Conservation (phyloP, 2,329 filamentous ascomycete genomes). For the Laburnicola sp. region DNA sequence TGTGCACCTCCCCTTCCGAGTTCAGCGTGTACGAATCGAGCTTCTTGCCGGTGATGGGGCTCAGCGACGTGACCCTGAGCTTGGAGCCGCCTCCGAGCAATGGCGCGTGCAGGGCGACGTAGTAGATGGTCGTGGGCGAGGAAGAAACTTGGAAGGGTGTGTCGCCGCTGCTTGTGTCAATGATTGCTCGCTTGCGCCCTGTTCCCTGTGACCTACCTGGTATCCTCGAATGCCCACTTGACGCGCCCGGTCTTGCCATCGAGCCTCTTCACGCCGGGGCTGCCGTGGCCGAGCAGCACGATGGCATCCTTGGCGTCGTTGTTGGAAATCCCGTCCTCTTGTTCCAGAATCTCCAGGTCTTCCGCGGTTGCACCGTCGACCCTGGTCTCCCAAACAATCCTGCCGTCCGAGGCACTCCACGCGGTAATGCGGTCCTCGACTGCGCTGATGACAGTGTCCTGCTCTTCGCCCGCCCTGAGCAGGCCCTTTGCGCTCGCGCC, state of each 20-base stretch:
- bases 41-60: slow-evolving; percentile 72
- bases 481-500: slow-evolving; percentile 43
- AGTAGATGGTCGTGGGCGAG: slow-evolving; percentile 70
- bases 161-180: slow-evolving; percentile 58
- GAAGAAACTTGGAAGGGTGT: slow-evolving; percentile 74
- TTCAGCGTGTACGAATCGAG: slow-evolving; percentile 71
- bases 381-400: slow-evolving; percentile 71
- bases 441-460: slow-evolving; percentile 76
- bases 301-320: slow-evolving; percentile 67
- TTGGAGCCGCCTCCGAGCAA: slow-evolving; percentile 67
- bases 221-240: slow-evolving; percentile 77
- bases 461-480: slow-evolving; percentile 74
- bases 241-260: slow-evolving; percentile 71
- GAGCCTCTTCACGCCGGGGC: slow-evolving; percentile 68
- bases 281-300: slow-evolving; percentile 63
- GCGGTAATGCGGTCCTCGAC: slow-evolving; percentile 70
- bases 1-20: slow-evolving; percentile 72
- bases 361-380: slow-evolving; percentile 61
- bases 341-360: slow-evolving; percentile 77
- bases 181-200: background rate
- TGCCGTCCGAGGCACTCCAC: slow-evolving; percentile 83
- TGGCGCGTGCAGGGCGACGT: slow-evolving; percentile 72
- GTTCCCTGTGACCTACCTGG: slow-evolving; percentile 47
- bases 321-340: slow-evolving; percentile 60
- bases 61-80: slow-evolving; percentile 74